phyloP scores from a whole-genome alignment of 1,139 yeast species.

The Magnusiomyces suaveolens region DNA sequence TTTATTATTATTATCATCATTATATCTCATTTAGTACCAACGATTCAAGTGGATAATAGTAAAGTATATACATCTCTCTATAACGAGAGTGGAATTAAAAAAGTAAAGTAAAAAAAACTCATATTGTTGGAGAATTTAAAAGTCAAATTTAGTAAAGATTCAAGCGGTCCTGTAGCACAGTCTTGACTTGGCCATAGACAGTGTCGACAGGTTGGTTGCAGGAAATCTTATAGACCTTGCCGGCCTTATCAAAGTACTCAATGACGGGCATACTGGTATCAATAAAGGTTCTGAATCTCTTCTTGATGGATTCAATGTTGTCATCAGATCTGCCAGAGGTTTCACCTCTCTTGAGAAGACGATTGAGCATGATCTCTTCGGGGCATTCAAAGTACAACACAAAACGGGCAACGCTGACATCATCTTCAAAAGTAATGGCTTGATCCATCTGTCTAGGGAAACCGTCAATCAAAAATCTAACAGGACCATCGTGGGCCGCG shows the following conservation, averaged over 20 bases:
- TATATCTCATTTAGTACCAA: too few relatives aligned
- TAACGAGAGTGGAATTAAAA: too few relatives aligned
- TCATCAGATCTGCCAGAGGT: conserved; percentile 93
- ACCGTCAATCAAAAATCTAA: conserved; percentile 76
- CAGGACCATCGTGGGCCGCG: conserved; percentile 40
- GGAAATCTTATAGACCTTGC: conserved; percentile 64
- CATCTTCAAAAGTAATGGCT: conserved; percentile 79
- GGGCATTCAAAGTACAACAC: conserved; percentile 92
- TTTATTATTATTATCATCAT: too few relatives aligned
- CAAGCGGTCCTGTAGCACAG: conserved; percentile 9
- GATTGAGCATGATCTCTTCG: conserved; percentile 72
- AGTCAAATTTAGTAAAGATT: too few relatives aligned
- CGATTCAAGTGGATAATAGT: too few relatives aligned
- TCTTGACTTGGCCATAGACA: conserved; percentile 62
- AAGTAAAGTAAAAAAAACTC: too few relatives aligned
- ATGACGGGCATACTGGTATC: conserved; percentile 95
- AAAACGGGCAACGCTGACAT: conserved; percentile 44
- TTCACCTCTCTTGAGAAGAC: conserved; percentile 85
- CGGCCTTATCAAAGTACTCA: conserved; percentile 65
- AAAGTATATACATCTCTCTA: too few relatives aligned
- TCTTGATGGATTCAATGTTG: conserved; percentile 78
- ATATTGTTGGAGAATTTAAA: too few relatives aligned
- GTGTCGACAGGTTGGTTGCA: conserved; percentile 75
- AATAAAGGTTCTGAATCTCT: conserved; percentile 75
- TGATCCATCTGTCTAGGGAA: conserved; percentile 99